Conservation (phyloP, 169 alveolate species). For the Cyclospora cayetanensis region DNA sequence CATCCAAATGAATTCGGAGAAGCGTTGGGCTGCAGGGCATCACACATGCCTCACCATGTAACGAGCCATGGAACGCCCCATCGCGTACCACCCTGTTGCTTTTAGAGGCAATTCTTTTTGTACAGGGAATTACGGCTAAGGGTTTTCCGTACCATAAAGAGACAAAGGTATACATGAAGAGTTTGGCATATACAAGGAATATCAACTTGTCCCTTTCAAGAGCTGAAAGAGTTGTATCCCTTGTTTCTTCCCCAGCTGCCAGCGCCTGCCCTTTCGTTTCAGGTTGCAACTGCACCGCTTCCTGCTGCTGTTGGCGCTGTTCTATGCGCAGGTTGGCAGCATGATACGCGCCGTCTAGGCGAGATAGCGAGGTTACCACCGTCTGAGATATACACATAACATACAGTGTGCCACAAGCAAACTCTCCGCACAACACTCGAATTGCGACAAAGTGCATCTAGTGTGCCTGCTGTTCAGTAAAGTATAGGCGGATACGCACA, state of each 20-base stretch:
- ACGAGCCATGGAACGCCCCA: too few species aligned
- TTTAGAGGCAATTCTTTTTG: not conserved
- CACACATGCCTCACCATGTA: too few species aligned
- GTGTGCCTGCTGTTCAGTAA: not conserved
- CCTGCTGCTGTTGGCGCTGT: conserved; percentile 40
- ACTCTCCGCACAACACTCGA: not conserved
- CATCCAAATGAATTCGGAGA: conserved; percentile 36
- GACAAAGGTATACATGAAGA: conserved; percentile 43
- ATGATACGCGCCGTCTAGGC: conserved; percentile 51
- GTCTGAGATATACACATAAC: not conserved
- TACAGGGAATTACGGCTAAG: not conserved
- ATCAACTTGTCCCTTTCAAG: conserved; percentile 42
- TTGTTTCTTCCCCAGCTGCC: not conserved
- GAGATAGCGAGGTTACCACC: conserved; percentile 39
- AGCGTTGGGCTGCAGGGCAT: conserved; percentile 50
- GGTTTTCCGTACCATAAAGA: conserved; percentile 29
- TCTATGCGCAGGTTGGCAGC: conserved; percentile 49
- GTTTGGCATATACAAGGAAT: conserved; percentile 30
- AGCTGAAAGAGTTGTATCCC: not conserved
- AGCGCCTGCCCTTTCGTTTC: not conserved
- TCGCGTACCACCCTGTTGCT: not conserved
- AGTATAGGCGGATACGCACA: not conserved
- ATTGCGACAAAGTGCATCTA: too few species aligned
- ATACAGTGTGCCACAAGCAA: not conserved
- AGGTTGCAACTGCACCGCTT: not conserved